Base-by-base conservation (phyloP, 805 yeast species). In the Starmerella bombi region DNA sequence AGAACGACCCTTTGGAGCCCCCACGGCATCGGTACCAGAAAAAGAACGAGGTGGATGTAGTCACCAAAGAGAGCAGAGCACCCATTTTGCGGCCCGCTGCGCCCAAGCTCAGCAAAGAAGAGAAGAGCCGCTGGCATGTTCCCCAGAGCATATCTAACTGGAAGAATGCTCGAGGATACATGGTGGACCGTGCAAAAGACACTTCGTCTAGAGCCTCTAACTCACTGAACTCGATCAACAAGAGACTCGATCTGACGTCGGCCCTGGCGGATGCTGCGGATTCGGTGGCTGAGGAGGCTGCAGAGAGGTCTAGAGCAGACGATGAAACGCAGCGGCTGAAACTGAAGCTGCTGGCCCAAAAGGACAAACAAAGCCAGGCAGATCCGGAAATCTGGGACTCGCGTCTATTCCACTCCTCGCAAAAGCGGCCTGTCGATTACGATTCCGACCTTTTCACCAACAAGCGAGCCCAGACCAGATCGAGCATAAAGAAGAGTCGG, bases 61-160 rank as follows among this genome's bases (percentile, higher is more conserved):
- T 39, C 8, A 19, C 34, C 14, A 12, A 25, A 6, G 42, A 31
- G 3, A 46, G 41, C 6, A 8, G 32, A 0, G 67, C 84, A 33
- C 75, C 81, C n/a, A 64, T 74, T 23, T 59, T 68, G 23, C 60
- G 64, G 21, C 64, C 70, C n/a, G 67, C 74, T 5, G 73, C 72
- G 3, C 42, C 59, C 18, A 63, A 69, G 52, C 57, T 79, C 16
- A 71, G 85, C 0, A 72, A 73, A 21, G 82, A 78, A 49, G 93
- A 85, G 39, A 80, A 75, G 48, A 74, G 71, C 21, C 69, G 72
- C 45, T 88, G 96, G 95, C 69, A 70, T 36, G 84, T 91, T 23
- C 97, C 97, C 0, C 77, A 94, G 0, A 83, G 93, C 1, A 72
- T 88, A 0, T 88, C 97, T 1, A 84, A 83, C 58, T 91, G 97